Evolutionary conservation across 2,329 filamentous ascomycete genomes (phyloP), one percentile per base, ranked within the genome.

Genomic region (Leptographium lundbergii): DNA sequence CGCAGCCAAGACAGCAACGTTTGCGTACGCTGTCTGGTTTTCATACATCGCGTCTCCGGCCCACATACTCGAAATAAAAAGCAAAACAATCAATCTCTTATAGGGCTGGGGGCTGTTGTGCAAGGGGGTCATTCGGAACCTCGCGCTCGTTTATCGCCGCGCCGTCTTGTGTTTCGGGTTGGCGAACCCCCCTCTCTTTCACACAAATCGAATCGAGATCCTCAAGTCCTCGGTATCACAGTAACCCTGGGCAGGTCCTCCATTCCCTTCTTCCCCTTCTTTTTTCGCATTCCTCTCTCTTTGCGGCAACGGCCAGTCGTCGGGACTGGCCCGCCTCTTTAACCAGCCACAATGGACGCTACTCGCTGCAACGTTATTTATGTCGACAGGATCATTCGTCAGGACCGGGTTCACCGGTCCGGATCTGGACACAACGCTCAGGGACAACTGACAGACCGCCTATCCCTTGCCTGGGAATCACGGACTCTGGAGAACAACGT

Each of bases 311-410:
- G 77, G 77, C 77, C 79, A 74, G 79, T 81, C 79, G 75, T 69
- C 19, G 71, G 77, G 80, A 80, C 80, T 81, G 78, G 79, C 76
- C 78, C 57, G 56, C 78, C 77, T 76, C 73, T 73, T 69, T 71
- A 74, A 51, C 7, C 57, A 73, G 72, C 73, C 73, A 76, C 71
- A 69, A 84, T 84, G 81, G 80, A 83, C 69, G 75, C 74, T 68
- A 74, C 77, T 66, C 72, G 73, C 61, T 82, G 79, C 69, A 79
- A 82, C 69, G 75, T 84, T 64, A 79, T 84, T 62, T 84, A 83
- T 65, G 79, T 84, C 65, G 79, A 82, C 71, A 78, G 78, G 66
- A 72, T 74, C 61, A 75, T 80, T 62, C 72, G 71, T 64, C 69
- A 75, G 61, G 75, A 81, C 65, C 72, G 76, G 59, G 67, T 75